phyloP scores from a whole-genome alignment of 345 rosid species.

The Kernera saxatilis region DNA sequence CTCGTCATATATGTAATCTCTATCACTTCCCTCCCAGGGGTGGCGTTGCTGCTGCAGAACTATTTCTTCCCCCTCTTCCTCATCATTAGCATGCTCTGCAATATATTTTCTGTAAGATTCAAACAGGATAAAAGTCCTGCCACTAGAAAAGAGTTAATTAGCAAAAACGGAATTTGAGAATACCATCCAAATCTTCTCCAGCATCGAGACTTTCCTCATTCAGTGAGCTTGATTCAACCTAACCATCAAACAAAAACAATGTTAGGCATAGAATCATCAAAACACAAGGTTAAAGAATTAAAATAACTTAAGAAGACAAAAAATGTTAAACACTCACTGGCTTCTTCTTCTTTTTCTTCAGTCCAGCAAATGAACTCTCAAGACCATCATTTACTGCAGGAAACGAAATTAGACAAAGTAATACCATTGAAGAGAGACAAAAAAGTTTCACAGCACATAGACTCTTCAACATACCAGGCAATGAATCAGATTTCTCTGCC shows the following conservation, averaged over 20 bases:
- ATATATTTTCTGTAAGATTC: background rate
- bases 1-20: conserved; percentile 88
- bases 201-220: conserved; percentile 59
- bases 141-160: background rate
- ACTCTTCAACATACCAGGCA: conserved; percentile 40
- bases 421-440: background rate
- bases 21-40: conserved; percentile 95
- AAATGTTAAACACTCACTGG: conserved; percentile 46
- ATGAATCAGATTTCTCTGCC: conserved; percentile 64
- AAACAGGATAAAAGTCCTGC: background rate
- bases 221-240: conserved; percentile 67
- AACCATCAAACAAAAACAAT: conserved; percentile 13
- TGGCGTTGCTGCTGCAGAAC: conserved; percentile 42
- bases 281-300: background rate
- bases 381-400: conserved; percentile 70
- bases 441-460: background rate
- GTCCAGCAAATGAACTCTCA: conserved; percentile 66
- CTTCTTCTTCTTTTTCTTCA: conserved; percentile 97
- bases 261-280: background rate
- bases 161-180: background rate
- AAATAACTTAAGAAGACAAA: background rate
- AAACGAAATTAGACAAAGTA: background rate
- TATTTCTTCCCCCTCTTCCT: conserved; percentile 51
- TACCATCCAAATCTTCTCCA: conserved; percentile 69
- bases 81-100: conserved; percentile 53